Evolutionary conservation across 73 alveolate species (phyloP).

Genomic region (Stentor coeruleus): DNA sequence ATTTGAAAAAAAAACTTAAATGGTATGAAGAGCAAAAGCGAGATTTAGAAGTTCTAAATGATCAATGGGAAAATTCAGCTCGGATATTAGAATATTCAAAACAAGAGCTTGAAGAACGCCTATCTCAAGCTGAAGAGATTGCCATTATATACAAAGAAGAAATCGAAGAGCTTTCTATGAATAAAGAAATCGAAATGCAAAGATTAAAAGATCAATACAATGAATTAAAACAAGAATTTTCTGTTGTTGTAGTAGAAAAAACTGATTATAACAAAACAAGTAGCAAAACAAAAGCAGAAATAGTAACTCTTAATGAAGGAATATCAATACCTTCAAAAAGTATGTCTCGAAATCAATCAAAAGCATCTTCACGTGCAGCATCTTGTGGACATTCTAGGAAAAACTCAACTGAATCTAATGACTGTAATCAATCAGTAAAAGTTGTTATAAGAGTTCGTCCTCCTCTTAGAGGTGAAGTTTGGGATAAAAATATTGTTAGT

Average conservation of each 20-base stretch:
- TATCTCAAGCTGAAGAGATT: constrained; percentile 21
- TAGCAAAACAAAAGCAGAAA: too few relatives aligned
- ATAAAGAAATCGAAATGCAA: neutral
- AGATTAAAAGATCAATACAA: constrained; percentile 17
- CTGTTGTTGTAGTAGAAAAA: neutral
- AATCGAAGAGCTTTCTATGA: neutral
- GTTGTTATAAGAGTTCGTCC: neutral
- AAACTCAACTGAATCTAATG: neutral
- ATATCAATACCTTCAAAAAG: neutral
- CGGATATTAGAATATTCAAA: constrained; percentile 16
- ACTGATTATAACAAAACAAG: neutral
- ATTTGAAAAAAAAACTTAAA: neutral
- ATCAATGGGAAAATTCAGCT: constrained; percentile 15
- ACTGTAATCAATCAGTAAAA: neutral
- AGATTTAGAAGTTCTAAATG: constrained; percentile 10
- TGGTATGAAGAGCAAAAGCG: neutral
- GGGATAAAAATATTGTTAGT: neutral
- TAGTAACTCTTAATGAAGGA: too few relatives aligned
- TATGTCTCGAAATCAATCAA: neutral
- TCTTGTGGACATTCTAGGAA: neutral
- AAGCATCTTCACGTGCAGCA: neutral
- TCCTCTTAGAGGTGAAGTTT: neutral
- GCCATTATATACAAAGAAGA: constrained; percentile 23
- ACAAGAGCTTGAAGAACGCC: neutral
- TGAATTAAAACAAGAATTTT: neutral